Conservation (phyloP, 2,329 filamentous ascomycete genomes). For the Incumbomyces lentus region DNA sequence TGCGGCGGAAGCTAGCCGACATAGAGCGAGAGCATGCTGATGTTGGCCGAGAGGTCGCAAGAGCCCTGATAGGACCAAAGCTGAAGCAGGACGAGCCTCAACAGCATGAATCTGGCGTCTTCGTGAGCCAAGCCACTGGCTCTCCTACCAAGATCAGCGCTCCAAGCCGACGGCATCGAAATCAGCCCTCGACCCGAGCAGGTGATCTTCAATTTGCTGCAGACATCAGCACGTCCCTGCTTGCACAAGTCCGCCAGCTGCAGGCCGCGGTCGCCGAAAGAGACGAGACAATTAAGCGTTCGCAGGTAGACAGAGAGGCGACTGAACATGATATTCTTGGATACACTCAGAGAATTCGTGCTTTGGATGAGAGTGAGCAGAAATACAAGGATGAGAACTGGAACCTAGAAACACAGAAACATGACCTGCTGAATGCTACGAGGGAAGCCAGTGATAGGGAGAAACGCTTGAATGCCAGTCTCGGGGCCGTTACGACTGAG, state of each 20-base stretch:
- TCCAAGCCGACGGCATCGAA: constrained; percentile 77
- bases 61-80: constrained; percentile 78
- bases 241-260: constrained; percentile 85
- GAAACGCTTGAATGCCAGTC: constrained; percentile 63
- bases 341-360: constrained; percentile 67
- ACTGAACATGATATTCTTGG: constrained; percentile 75
- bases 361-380: constrained; percentile 85
- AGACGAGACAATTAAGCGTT: constrained; percentile 70
- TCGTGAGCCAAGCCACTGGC: constrained; percentile 70
- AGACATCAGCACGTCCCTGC: constrained; percentile 88
- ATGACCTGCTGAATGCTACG: constrained; percentile 64
- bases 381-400: constrained; percentile 98
- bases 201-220: constrained; percentile 98
- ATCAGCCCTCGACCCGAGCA: constrained; percentile 76
- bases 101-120: constrained; percentile 63
- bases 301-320: constrained; percentile 63
- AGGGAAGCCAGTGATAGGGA: constrained; percentile 74
- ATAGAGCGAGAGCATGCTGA: constrained; percentile 94
- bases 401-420: constrained; percentile 86
- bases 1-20: constrained; percentile 71
- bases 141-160: constrained; percentile 85
- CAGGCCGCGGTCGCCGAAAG: constrained; percentile 77
- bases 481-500: constrained; percentile 61
- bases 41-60: constrained; percentile 76
- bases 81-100: constrained; percentile 53